A percentile compares a stretch with the other conserved stretches of the same genome.
phyloP scores from a whole-genome alignment of 2,329 filamentous ascomycete genomes.

The Corynespora cassiicola region DNA sequence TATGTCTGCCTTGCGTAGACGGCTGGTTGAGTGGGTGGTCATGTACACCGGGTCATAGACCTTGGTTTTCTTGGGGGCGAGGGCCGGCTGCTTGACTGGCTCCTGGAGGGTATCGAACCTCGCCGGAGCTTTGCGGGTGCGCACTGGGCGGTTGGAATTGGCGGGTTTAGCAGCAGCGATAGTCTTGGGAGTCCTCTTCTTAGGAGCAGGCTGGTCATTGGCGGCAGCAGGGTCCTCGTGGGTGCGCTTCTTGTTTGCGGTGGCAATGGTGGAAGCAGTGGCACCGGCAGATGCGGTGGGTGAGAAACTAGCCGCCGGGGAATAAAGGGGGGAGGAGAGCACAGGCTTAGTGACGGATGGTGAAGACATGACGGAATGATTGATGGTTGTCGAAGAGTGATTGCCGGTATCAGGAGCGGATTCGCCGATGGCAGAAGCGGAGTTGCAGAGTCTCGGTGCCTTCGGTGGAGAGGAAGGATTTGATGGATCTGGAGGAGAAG shows the following conservation, averaged over 20 bases:
- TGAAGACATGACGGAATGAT: no score
- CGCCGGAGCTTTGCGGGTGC: conserved; percentile 36
- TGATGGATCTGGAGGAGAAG: no score
- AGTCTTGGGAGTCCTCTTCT: conserved; percentile 15
- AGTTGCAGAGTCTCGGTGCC: conserved; percentile 4
- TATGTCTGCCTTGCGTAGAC: conserved; percentile 39
- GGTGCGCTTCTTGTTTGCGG: conserved; percentile 14
- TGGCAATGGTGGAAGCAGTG: conserved; percentile 1
- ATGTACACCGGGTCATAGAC: conserved; percentile 39
- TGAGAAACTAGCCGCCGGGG: background rate
- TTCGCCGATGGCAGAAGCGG: conserved; percentile 1
- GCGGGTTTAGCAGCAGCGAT: conserved; percentile 10
- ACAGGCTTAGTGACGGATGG: no score
- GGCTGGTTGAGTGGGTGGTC: conserved; percentile 37
- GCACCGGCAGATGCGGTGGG: background rate
- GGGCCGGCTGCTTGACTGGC: conserved; percentile 11
- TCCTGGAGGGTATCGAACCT: conserved; percentile 23
- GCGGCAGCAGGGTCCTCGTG: background rate
- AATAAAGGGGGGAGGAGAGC: background rate
- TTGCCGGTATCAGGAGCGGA: no score
- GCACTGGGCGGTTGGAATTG: conserved; percentile 24
- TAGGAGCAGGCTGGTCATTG: conserved; percentile 1
- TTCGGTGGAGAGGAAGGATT: background rate
- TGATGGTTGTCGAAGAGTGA: no score
- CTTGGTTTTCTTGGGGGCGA: conserved; percentile 18